Conservation (phyloP, 164 flowering plant genomes). For the Tetracentron sinense region DNA sequence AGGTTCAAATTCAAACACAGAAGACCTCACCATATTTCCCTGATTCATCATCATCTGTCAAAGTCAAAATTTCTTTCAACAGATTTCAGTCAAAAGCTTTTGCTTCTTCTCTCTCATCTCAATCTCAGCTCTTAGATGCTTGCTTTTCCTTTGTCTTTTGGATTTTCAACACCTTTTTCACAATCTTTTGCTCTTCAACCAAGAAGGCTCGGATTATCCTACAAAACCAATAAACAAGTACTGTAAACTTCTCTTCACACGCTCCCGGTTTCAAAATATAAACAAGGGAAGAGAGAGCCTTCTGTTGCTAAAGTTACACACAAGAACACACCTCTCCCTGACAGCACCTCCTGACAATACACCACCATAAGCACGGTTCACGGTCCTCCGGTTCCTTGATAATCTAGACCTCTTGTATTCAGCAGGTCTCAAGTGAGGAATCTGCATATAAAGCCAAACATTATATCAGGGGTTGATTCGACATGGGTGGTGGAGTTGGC, state of each 20-base stretch:
- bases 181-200: conserved; percentile 50
- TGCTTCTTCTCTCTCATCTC: too few relatives aligned
- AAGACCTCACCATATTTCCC: too few relatives aligned
- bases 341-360: conserved; percentile 67
- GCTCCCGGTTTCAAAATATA: background rate
- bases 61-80: conserved; percentile 18
- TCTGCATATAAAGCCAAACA: conserved; percentile 26
- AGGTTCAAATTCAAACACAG: background rate
- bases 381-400: conserved; percentile 57
- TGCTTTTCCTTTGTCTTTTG: conserved; percentile 46
- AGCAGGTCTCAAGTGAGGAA: conserved; percentile 67
- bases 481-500: background rate
- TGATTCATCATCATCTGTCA: conserved; percentile 2
- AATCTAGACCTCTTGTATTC: conserved; percentile 66
- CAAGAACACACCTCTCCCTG: conserved; percentile 45
- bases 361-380: conserved; percentile 69
- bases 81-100: conserved; percentile 6
- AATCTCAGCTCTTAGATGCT: conserved; percentile 26
- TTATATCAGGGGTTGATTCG: background rate
- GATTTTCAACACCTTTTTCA: conserved; percentile 50
- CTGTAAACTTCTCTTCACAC: too few relatives aligned
- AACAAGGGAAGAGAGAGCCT: too few relatives aligned
- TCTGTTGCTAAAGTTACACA: background rate
- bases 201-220: conserved; percentile 48
- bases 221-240: background rate